Evolutionary conservation across 768 basidiomycete genomes (phyloP).

Genomic region (Pleurotus pulmonarius): DNA sequence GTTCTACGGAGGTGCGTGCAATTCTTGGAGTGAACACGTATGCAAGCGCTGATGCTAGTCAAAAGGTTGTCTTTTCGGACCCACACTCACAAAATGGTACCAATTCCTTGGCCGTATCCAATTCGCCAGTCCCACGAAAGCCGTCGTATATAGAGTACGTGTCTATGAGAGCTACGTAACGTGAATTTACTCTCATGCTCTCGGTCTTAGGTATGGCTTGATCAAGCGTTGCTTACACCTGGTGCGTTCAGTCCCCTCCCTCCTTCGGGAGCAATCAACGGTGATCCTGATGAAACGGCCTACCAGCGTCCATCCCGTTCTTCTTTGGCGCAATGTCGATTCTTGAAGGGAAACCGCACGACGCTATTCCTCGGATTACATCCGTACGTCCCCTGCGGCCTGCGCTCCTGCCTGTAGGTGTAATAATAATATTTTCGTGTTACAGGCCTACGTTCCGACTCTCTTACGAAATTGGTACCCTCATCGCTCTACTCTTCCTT

Average conservation of each 20-base stretch:
- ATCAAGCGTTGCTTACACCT: conserved; percentile 78
- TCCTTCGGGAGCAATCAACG: not conserved
- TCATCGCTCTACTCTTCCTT: too few relatives aligned
- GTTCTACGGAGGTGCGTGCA: conserved; percentile 64
- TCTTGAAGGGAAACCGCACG: conserved; percentile 65
- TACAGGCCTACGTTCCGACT: conserved; percentile 67
- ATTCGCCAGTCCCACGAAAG: conserved; percentile 57
- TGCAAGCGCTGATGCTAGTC: not conserved
- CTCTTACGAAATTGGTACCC: conserved; percentile 69
- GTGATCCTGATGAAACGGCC: not conserved
- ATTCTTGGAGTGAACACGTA: not conserved
- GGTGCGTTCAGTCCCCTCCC: conserved; percentile 27
- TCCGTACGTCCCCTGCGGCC: conserved; percentile 28
- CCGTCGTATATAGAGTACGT: conserved; percentile 59
- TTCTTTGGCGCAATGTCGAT: conserved; percentile 75
- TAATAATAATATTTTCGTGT: not conserved
- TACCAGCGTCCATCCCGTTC: conserved; percentile 40
- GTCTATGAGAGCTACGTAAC: not conserved
- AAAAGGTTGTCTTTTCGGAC: conserved; percentile 71
- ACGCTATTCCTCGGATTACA: conserved; percentile 42
- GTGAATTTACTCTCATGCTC: not conserved
- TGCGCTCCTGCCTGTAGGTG: not conserved
- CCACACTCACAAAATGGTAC: conserved; percentile 82
- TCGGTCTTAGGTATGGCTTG: conserved; percentile 65
- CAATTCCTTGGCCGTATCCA: conserved; percentile 65